Evolutionary conservation across 148 eudicot genomes (phyloP).

Genomic region (Camellia lanceoleosa): DNA sequence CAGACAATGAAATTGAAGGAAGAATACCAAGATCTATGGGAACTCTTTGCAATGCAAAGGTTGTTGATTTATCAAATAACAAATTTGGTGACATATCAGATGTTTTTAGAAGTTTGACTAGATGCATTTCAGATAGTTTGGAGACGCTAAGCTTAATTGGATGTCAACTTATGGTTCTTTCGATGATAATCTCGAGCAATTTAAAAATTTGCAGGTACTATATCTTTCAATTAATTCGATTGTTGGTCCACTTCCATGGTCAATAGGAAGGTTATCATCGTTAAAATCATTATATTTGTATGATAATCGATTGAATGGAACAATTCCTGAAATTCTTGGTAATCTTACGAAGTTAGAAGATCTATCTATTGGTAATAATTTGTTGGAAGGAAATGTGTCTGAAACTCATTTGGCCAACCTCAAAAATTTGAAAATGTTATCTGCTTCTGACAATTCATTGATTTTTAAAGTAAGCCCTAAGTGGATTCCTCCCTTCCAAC

Average conservation of each 20-base stretch:
- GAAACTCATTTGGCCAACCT: slow-evolving; percentile 10
- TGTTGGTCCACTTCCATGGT: not conserved
- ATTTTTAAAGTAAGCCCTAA: not conserved
- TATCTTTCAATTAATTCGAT: not conserved
- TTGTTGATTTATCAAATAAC: not conserved
- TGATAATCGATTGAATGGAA: slow-evolving; percentile 2
- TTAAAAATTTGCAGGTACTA: not conserved
- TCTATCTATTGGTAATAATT: not conserved
- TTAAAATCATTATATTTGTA: not conserved
- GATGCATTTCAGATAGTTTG: not conserved
- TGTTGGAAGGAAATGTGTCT: slow-evolving; percentile 16
- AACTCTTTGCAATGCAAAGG: not conserved
- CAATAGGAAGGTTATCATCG: not conserved
- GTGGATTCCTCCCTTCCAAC: slow-evolving; percentile 19
- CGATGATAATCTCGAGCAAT: not conserved
- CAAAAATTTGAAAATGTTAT: not conserved
- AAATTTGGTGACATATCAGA: not conserved
- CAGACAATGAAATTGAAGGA: slow-evolving; percentile 9
- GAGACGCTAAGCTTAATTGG: not conserved
- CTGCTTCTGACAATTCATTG: not conserved
- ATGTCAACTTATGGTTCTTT: not conserved
- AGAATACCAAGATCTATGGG: not conserved
- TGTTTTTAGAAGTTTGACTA: not conserved
- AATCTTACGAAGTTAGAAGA: not conserved
- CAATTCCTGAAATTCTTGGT: not conserved